Evolutionary conservation across 2,329 filamentous ascomycete genomes (phyloP).

Genomic region (Chrysoporthe austroafricana): DNA sequence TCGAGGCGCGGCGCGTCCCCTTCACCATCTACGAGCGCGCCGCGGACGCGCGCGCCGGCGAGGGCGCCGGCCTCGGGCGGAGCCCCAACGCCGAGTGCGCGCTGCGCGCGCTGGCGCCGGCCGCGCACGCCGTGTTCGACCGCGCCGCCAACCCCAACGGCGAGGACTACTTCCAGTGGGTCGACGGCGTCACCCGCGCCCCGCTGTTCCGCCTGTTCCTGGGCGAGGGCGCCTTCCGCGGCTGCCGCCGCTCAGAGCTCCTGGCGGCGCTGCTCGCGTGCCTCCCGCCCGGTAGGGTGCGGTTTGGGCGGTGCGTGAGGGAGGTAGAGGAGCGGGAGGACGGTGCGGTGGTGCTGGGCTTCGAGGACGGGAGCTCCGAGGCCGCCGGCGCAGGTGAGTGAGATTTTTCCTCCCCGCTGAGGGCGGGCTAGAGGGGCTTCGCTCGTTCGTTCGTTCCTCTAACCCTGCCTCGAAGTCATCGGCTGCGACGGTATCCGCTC

Average conservation of each 20-base stretch:
- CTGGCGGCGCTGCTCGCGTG: no score
- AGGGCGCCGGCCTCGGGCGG: constrained; percentile 54
- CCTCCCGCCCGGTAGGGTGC: constrained; percentile 24
- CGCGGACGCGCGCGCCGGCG: constrained; percentile 43
- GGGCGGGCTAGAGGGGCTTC: constrained; percentile 23
- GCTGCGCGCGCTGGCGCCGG: no score
- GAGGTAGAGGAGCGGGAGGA: constrained; percentile 35
- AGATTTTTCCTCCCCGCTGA: no score
- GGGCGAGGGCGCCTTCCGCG: no score
- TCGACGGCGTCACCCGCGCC: constrained; percentile 41
- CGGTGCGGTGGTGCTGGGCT: constrained; percentile 35
- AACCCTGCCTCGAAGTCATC: constrained; percentile 43
- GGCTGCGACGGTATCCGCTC: constrained; percentile 70
- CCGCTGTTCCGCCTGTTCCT: constrained; percentile 38
- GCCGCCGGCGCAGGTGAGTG: constrained; percentile 38
- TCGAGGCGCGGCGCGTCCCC: constrained; percentile 46
- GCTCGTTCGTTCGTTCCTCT: not conserved
- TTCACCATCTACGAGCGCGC: constrained; percentile 54
- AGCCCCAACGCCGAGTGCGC: constrained; percentile 34
- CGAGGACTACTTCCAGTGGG: constrained; percentile 49
- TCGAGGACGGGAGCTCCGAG: constrained; percentile 38
- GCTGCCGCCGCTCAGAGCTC: no score
- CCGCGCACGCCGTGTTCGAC: constrained; percentile 36
- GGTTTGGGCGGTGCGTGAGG: constrained; percentile 41
- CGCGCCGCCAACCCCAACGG: constrained; percentile 45